Conservation (phyloP, 768 basidiomycete species). For the Terana coerulea region DNA sequence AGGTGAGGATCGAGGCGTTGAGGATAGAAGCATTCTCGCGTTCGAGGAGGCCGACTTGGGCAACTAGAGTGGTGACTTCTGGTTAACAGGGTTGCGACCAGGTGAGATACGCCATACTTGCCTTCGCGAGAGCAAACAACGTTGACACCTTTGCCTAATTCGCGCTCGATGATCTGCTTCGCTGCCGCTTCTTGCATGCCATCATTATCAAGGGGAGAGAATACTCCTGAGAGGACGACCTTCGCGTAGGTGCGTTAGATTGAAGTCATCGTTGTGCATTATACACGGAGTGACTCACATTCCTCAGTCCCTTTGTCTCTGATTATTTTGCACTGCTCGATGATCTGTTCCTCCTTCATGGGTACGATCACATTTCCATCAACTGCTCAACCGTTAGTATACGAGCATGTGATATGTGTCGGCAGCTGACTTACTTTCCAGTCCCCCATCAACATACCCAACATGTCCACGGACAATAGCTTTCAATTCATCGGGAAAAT, state of each 20-base stretch:
- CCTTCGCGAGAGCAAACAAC: slow-evolving; percentile 27
- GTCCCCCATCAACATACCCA: slow-evolving; percentile 37
- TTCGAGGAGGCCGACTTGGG: slow-evolving; percentile 55
- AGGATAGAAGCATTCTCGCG: slow-evolving; percentile 68
- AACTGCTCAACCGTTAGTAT: slow-evolving; percentile 38
- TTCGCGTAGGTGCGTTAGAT: no score
- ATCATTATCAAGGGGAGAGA: slow-evolving; percentile 43
- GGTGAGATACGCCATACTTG: slow-evolving; percentile 25
- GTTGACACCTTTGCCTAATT: slow-evolving; percentile 35
- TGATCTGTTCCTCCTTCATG: slow-evolving; percentile 41
- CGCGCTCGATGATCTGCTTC: slow-evolving; percentile 36
- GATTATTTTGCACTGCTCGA: slow-evolving; percentile 40
- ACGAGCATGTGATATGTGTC: neutral
- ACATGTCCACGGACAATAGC: slow-evolving; percentile 30
- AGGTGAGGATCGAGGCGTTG: slow-evolving; percentile 59
- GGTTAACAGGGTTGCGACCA: no score
- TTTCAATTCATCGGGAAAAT: slow-evolving; percentile 39
- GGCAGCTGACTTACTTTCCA: slow-evolving; percentile 30
- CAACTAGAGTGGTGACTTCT: slow-evolving; percentile 47
- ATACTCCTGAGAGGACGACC: slow-evolving; percentile 46
- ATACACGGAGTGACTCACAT: slow-evolving; percentile 13
- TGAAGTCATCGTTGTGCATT: no score
- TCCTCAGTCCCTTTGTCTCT: slow-evolving; percentile 23
- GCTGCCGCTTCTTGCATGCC: slow-evolving; percentile 46
- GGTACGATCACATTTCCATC: slow-evolving; percentile 42